phyloP scores from a whole-genome alignment of 1,139 yeast genomes.

The Candida sanyaensis region DNA sequence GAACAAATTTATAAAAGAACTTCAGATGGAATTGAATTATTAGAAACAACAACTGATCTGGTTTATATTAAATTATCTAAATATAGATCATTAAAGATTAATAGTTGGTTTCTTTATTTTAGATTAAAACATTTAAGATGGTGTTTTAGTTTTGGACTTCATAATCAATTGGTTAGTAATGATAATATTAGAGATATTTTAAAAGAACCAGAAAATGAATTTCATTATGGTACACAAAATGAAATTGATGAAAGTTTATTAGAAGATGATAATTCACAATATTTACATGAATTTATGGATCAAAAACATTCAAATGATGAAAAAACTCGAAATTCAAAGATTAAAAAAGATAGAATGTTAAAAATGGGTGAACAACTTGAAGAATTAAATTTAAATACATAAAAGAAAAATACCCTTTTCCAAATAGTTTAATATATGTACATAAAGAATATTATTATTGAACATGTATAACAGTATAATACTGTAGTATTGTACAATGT shows the following conservation, averaged over 20 bases:
- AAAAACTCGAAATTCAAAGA: slow-evolving; percentile 32
- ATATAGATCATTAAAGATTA: slow-evolving; percentile 58
- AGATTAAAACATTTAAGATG: slow-evolving; percentile 66
- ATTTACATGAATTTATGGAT: slow-evolving; percentile 16
- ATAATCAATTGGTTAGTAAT: slow-evolving; percentile 59
- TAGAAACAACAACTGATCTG: slow-evolving; percentile 32
- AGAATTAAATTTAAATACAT: slow-evolving; percentile 19
- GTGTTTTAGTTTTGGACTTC: slow-evolving; percentile 72
- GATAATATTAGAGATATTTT: slow-evolving; percentile 45
- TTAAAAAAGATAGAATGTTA: slow-evolving; percentile 37
- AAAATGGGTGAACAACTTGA: slow-evolving; percentile 34
- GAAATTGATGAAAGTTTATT: slow-evolving; percentile 16
- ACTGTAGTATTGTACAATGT: too few relatives aligned
- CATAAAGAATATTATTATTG: too few relatives aligned
- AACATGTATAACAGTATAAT: too few relatives aligned
- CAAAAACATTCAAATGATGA: slow-evolving; percentile 25
- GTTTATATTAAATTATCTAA: slow-evolving; percentile 58
- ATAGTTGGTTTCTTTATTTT: slow-evolving; percentile 65
- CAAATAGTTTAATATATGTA: too few relatives aligned
- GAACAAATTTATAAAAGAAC: slow-evolving; percentile 36
- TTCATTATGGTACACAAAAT: slow-evolving; percentile 27
- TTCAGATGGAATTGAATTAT: slow-evolving; percentile 44
- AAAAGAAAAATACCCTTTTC: too few relatives aligned
- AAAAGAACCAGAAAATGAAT: slow-evolving; percentile 41
- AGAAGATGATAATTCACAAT: slow-evolving; percentile 16